Conservation (phyloP, 495 filamentous ascomycete genomes). For the Penicillium daleae region DNA sequence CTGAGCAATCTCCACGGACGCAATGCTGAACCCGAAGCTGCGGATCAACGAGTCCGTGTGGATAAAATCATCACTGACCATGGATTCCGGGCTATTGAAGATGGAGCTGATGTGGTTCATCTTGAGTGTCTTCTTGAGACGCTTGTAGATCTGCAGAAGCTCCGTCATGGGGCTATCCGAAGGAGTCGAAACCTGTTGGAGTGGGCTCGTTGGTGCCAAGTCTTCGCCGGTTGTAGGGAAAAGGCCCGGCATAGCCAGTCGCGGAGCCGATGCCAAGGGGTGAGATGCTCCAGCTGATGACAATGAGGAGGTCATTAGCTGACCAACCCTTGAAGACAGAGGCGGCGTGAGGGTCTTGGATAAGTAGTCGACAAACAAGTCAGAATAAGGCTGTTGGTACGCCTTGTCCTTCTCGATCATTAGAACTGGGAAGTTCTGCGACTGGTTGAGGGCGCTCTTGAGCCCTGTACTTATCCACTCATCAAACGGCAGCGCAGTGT, state of each 20-base stretch:
- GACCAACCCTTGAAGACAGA: conserved; percentile 61
- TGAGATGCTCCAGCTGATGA: conserved; percentile 32
- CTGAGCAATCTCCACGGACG: conserved; percentile 88
- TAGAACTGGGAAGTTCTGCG: conserved; percentile 41
- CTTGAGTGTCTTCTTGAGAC: conserved; percentile 76
- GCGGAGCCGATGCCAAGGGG: conserved; percentile 30
- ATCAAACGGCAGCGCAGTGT: conserved; percentile 61
- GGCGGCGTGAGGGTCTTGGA: conserved; percentile 61
- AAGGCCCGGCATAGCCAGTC: conserved; percentile 53
- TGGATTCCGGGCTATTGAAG: conserved; percentile 44
- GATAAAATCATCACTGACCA: conserved; percentile 54
- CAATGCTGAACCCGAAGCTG: conserved; percentile 84
- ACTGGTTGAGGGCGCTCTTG: conserved; percentile 37
- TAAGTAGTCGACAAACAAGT: conserved; percentile 67
- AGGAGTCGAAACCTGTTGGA: conserved; percentile 40
- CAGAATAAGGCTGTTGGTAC: conserved; percentile 49
- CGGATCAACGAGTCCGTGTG: conserved; percentile 71
- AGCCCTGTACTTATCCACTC: conserved; percentile 51
- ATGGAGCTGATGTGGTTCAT: conserved; percentile 67
- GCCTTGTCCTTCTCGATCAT: conserved; percentile 44
- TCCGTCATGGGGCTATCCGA: conserved; percentile 61
- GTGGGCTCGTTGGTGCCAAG: conserved; percentile 33
- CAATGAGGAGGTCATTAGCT: conserved; percentile 41
- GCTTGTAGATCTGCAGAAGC: conserved; percentile 77
- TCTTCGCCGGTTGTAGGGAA: conserved; percentile 45